These are phyloP conservation scores for Phytopythium kandeliae DNA, from an alignment of 352 stramenopile genomes.

Conservation along the genomic window DNA sequence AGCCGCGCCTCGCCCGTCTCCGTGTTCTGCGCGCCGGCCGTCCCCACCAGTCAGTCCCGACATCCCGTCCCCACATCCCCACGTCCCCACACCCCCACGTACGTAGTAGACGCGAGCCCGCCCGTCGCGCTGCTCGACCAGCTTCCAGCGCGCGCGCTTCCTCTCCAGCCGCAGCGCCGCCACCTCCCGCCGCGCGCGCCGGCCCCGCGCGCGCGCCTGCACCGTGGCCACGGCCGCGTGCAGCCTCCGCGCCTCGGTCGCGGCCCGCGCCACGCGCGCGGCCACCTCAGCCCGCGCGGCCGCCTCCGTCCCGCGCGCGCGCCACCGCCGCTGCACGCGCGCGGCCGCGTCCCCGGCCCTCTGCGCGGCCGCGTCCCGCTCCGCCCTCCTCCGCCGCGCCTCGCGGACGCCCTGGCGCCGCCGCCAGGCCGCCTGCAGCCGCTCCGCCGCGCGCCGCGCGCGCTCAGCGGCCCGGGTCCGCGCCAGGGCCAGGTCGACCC, in stretches of 20 bases:
- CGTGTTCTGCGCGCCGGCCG: slow-evolving; percentile 82
- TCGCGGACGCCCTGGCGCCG: slow-evolving; percentile 40
- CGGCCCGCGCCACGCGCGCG: background rate
- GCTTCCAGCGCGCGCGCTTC: slow-evolving; percentile 89
- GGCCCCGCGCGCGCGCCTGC: background rate
- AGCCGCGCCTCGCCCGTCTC: slow-evolving; percentile 90
- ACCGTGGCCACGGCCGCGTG: slow-evolving; percentile 1
- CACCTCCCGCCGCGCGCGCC: background rate
- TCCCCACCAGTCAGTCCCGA: too few relatives aligned
- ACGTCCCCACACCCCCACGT: slow-evolving; percentile 7
- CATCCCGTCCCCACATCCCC: too few relatives aligned
- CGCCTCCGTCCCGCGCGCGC: background rate
- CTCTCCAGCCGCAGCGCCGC: slow-evolving; percentile 9
- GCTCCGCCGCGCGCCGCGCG: slow-evolving; percentile 32
- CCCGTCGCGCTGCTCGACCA: slow-evolving; percentile 75
- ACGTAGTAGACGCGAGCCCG: slow-evolving; percentile 80
- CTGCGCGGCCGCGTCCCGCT: slow-evolving; percentile 14
- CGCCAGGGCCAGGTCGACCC: slow-evolving; percentile 34
- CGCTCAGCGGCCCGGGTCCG: slow-evolving; percentile 24
- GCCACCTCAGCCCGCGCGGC: background rate
- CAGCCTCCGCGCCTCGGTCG: background rate
- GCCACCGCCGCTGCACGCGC: slow-evolving; percentile 3
- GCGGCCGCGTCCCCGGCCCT: background rate
- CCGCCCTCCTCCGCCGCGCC: slow-evolving; percentile 28
- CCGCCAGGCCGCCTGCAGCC: slow-evolving; percentile 55